Evolutionary conservation across 805 yeast genomes (phyloP).

Genomic region (Deakozyma indianensis): DNA sequence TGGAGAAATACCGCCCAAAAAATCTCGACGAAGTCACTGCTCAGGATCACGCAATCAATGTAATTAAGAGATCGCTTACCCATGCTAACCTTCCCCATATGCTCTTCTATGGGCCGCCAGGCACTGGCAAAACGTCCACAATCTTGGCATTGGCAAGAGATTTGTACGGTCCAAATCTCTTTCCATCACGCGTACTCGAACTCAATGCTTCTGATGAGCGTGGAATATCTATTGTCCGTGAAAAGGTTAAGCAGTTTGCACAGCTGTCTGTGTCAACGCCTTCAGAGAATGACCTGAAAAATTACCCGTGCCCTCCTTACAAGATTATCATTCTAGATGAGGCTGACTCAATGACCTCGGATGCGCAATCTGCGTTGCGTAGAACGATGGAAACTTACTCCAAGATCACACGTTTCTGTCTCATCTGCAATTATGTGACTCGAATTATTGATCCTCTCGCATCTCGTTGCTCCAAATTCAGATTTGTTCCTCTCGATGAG

Average conservation of each 20-base stretch:
- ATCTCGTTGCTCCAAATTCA: conserved; percentile 87
- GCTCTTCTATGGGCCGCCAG: conserved; percentile 90
- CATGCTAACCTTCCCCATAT: conserved; percentile 65
- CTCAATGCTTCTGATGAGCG: conserved; percentile 95
- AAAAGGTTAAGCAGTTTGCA: conserved; percentile 92
- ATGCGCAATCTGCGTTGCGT: conserved; percentile 91
- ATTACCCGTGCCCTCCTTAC: conserved; percentile 94
- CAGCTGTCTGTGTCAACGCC: conserved; percentile 75
- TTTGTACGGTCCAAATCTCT: conserved; percentile 76
- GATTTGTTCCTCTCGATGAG: conserved; percentile 69
- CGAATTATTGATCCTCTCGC: conserved; percentile 94
- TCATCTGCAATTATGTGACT: conserved; percentile 92
- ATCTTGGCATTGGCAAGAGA: conserved; percentile 78
- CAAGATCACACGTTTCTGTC: conserved; percentile 78
- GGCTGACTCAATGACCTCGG: conserved; percentile 79
- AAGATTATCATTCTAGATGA: conserved; percentile 71
- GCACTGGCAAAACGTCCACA: conserved; percentile 86
- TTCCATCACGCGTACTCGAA: conserved; percentile 82
- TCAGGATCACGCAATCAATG: conserved; percentile 78
- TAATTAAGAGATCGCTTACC: conserved; percentile 61
- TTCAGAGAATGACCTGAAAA: conserved; percentile 43
- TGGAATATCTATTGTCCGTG: conserved; percentile 96
- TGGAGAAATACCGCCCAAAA: conserved; percentile 54
- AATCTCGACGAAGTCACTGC: conserved; percentile 77
- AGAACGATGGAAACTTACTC: conserved; percentile 80